A percentile compares a stretch with the other conserved stretches of the same genome.
Evolutionary conservation across 805 yeast genomes (phyloP).

Genomic region (Zygosaccharomyces lentus): DNA sequence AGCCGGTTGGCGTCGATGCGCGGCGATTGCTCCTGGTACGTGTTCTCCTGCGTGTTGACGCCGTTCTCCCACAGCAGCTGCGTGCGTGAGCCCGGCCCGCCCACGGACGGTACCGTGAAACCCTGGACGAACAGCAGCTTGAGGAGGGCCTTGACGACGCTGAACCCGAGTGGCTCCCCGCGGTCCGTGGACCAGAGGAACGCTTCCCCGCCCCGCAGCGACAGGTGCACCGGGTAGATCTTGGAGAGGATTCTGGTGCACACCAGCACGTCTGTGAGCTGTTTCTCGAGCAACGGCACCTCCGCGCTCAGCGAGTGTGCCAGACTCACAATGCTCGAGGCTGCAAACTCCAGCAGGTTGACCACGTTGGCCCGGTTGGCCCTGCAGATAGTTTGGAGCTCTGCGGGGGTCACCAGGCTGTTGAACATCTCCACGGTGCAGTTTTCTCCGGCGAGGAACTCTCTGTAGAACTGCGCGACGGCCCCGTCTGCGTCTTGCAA

Average conservation of each 20-base stretch:
- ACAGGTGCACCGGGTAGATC: constrained; percentile 64
- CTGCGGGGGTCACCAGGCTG: constrained; percentile 51
- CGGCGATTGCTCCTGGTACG: constrained; percentile 35
- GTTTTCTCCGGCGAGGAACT: constrained; percentile 18
- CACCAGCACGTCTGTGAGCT: constrained; percentile 42
- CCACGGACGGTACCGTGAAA: constrained; percentile 22
- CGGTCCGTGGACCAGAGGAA: constrained; percentile 21
- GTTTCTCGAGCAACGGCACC: constrained; percentile 8
- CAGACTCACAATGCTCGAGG: constrained; percentile 33
- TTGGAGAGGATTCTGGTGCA: constrained; percentile 62
- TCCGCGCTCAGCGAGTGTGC: constrained; percentile 18
- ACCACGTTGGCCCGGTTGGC: constrained; percentile 55
- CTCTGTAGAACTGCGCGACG: constrained; percentile 31
- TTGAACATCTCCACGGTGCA: constrained; percentile 25
- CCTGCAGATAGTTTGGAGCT: constrained; percentile 56
- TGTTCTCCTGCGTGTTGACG: constrained; percentile 44
- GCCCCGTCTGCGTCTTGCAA: constrained; percentile 37
- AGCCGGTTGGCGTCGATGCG: constrained; percentile 59
- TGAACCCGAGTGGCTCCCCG: constrained; percentile 17
- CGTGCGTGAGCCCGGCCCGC: constrained; percentile 27
- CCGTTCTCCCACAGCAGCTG: constrained; percentile 77
- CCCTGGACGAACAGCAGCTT: constrained; percentile 30
- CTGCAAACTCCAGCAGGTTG: constrained; percentile 43
- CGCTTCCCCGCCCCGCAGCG: constrained; percentile 34
- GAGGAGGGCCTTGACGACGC: constrained; percentile 23